Evolutionary conservation across 2,329 filamentous ascomycete species (phyloP).

Genomic region (Trichophyton verrucosum): DNA sequence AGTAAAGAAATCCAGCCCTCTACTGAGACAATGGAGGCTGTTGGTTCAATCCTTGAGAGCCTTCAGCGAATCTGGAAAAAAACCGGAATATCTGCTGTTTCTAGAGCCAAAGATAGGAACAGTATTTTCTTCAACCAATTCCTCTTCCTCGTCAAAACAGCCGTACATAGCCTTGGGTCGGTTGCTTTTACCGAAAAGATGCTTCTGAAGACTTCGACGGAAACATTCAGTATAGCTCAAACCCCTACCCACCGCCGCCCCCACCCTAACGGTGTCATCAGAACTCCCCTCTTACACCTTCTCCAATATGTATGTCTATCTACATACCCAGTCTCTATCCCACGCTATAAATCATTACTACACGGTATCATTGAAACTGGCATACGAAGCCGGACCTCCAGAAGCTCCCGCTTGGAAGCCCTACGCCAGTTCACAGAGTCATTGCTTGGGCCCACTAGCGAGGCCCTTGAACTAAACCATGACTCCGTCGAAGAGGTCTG

Average conservation of each 20-base stretch:
- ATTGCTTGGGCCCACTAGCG: conserved; percentile 13
- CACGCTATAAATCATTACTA: conserved; percentile 22
- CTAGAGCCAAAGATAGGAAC: conserved; percentile 18
- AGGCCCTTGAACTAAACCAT: background rate
- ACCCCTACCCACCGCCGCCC: conserved; percentile 26
- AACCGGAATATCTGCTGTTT: conserved; percentile 34
- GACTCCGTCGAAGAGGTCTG: conserved; percentile 21
- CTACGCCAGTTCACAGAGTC: conserved; percentile 27
- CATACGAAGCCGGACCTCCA: conserved; percentile 24
- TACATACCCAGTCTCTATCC: conserved; percentile 13
- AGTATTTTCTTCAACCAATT: conserved; percentile 38
- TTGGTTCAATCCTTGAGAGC: conserved; percentile 58
- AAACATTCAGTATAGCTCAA: conserved; percentile 38
- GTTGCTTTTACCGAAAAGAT: conserved; percentile 40
- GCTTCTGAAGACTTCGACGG: conserved; percentile 42
- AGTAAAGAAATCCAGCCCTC: conserved; percentile 87
- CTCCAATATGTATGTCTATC: conserved; percentile 23
- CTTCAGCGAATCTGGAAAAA: conserved; percentile 61
- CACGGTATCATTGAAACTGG: conserved; percentile 22
- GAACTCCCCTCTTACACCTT: conserved; percentile 30
- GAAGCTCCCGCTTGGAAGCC: conserved; percentile 28
- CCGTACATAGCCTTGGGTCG: conserved; percentile 39
- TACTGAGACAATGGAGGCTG: conserved; percentile 65
- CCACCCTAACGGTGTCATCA: conserved; percentile 18
- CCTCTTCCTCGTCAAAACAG: conserved; percentile 39